Percentiles rank a stretch among this genome's conserved stretches.
Evolutionary conservation across 192 early-diverging fungal genomes (phyloP).

Genomic region (Entomortierella beljakovae): DNA sequence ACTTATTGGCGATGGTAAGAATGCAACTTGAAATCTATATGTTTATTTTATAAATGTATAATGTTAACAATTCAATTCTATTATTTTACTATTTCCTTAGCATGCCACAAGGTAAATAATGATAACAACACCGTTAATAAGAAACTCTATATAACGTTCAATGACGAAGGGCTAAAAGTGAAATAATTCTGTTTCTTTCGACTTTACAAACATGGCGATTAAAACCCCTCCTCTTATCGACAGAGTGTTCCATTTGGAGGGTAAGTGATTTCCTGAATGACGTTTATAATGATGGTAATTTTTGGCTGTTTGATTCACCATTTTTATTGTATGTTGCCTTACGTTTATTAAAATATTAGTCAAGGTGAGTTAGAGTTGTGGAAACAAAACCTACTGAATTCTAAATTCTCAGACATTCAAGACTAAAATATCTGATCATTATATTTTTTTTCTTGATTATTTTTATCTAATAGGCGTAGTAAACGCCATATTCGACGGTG

Average conservation of each 20-base stretch:
- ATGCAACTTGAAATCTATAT: no score
- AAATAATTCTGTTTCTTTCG: no score
- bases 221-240: not conserved
- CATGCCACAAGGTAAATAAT: conserved; percentile 45
- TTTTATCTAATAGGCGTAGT: conserved; percentile 17
- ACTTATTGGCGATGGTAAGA: conserved; percentile 46
- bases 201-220: no score
- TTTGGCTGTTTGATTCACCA: not conserved
- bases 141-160: not conserved
- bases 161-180: not conserved
- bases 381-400: not conserved
- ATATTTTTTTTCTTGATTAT: no score
- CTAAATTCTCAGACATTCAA: not conserved
- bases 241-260: conserved; percentile 51
- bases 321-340: not conserved
- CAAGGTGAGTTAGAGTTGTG: not conserved
- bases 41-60: no score
- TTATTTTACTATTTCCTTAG: conserved; percentile 4
- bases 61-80: not conserved
- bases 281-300: not conserved
- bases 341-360: not conserved
- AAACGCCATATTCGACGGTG: conserved; percentile 47
- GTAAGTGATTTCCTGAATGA: conserved; percentile 9
- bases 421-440: no score
- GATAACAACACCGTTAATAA: not conserved